A percentile compares a stretch with the other conserved stretches of the same genome.
Conservation (phyloP, 768 basidiomycete genomes). For the Mycena polygramma region DNA sequence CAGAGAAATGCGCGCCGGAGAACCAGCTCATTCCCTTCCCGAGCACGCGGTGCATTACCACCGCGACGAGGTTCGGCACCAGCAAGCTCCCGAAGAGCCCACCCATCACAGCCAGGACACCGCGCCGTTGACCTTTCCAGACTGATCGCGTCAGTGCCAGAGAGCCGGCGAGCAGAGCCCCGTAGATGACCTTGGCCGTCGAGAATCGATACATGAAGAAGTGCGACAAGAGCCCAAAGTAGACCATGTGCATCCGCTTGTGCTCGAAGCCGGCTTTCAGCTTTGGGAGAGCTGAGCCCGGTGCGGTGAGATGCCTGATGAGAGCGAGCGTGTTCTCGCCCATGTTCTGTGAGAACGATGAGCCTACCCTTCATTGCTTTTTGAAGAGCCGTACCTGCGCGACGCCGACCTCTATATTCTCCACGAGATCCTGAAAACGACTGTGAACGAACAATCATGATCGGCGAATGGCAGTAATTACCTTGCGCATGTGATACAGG, state of each 20-base stretch:
- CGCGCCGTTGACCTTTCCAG: conserved; percentile 56
- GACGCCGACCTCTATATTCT: conserved; percentile 88
- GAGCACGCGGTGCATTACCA: conserved; percentile 72
- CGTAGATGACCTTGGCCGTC: conserved; percentile 77
- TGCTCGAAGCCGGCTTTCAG: conserved; percentile 45
- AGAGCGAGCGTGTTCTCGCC: conserved; percentile 89
- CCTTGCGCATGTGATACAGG: conserved; percentile 93
- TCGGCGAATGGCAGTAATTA: neutral
- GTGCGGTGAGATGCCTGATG: conserved; percentile 77
- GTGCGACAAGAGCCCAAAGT: conserved; percentile 76
- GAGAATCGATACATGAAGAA: conserved; percentile 83
- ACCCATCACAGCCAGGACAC: conserved; percentile 61
- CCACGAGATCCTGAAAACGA: conserved; percentile 74
- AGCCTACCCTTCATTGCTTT: conserved; percentile 15
- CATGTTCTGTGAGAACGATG: conserved; percentile 75
- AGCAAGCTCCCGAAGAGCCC: conserved; percentile 68
- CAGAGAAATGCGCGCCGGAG: conserved; percentile 71
- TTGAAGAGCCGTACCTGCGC: conserved; percentile 58
- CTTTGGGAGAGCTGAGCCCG: conserved; percentile 75
- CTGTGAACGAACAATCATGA: neutral
- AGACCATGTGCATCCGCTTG: conserved; percentile 69
- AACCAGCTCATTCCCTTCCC: conserved; percentile 91
- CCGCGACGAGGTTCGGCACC: conserved; percentile 78
- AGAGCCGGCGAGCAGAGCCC: conserved; percentile 61
- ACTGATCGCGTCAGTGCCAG: conserved; percentile 56